phyloP scores from a whole-genome alignment of 768 basidiomycete species.

The Tricholoma hemisulphureum region DNA sequence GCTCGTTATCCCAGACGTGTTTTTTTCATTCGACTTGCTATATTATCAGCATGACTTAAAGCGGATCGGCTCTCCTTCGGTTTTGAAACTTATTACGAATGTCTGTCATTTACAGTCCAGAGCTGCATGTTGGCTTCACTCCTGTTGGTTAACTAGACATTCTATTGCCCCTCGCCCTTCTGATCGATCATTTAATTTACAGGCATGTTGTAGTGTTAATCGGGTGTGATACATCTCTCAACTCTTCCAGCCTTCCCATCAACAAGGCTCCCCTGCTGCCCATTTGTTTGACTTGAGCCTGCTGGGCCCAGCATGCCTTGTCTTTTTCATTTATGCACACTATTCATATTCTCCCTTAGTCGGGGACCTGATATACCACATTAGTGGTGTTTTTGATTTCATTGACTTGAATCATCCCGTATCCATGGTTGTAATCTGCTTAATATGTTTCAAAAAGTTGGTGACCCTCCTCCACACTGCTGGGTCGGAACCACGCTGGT shows the following conservation, averaged over 20 bases:
- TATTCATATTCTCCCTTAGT: constrained; percentile 42
- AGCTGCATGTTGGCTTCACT: constrained; percentile 68
- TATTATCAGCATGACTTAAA: not conserved
- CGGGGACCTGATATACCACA: constrained; percentile 88
- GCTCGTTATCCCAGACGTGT: constrained; percentile 76
- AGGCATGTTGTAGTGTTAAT: constrained; percentile 92
- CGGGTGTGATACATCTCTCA: constrained; percentile 45
- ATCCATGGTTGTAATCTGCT: not conserved
- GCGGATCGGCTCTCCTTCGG: constrained; percentile 75
- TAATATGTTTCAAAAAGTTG: constrained; percentile 42
- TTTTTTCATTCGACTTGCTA: constrained; percentile 19
- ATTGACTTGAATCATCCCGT: too few species aligned
- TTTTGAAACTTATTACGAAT: constrained; percentile 70
- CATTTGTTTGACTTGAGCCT: constrained; percentile 92
- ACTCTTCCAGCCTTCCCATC: constrained; percentile 63
- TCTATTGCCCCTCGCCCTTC: not conserved
- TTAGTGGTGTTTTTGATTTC: constrained; percentile 52
- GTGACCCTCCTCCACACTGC: constrained; percentile 70
- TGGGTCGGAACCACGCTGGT: constrained; percentile 52
- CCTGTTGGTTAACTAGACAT: constrained; percentile 38
- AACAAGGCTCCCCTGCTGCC: constrained; percentile 82
- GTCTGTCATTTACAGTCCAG: constrained; percentile 80
- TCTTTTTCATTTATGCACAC: not conserved
- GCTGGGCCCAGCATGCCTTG: constrained; percentile 63
- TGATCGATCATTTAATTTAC: constrained; percentile 2